Evolutionary conservation across 129 eudicot genomes (phyloP).

Genomic region (Ambrosia artemisiifolia): DNA sequence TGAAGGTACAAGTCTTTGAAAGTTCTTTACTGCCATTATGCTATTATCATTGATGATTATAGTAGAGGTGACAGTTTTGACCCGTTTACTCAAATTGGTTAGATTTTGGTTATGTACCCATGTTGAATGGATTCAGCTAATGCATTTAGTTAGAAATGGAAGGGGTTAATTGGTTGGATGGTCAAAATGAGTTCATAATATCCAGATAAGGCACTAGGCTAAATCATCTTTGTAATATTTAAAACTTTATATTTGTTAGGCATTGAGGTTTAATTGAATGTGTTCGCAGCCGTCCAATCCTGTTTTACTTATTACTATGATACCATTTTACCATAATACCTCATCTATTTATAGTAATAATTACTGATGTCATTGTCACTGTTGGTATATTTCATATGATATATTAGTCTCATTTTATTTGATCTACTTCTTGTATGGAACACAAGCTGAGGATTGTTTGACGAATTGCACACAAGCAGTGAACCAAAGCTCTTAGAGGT

Average conservation of each 20-base stretch:
- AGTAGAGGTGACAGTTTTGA: background rate
- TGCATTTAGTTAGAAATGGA: background rate
- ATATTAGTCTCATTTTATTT: constrained; percentile 11
- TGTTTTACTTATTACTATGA: background rate
- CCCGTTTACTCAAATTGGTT: background rate
- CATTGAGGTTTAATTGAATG: background rate
- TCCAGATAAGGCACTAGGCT: background rate
- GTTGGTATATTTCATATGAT: background rate
- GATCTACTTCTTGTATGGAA: background rate
- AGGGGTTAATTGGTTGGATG: background rate
- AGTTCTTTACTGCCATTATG: background rate
- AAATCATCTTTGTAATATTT: background rate
- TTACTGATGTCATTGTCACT: background rate
- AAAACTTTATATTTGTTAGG: background rate
- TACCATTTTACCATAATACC: background rate
- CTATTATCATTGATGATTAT: background rate
- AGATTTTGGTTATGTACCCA: background rate
- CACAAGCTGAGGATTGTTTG: constrained; percentile 83
- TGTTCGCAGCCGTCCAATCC: too few relatives aligned
- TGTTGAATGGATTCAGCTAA: background rate
- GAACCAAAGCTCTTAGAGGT: constrained; percentile 88
- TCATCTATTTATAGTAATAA: background rate
- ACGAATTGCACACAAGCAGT: constrained; percentile 69
- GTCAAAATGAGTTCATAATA: background rate
- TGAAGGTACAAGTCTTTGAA: constrained; percentile 40